Evolutionary conservation across 257 asterid species (phyloP), one percentile per base, ranked within the genome.

Genomic region (Ajuga chamaepitys): DNA sequence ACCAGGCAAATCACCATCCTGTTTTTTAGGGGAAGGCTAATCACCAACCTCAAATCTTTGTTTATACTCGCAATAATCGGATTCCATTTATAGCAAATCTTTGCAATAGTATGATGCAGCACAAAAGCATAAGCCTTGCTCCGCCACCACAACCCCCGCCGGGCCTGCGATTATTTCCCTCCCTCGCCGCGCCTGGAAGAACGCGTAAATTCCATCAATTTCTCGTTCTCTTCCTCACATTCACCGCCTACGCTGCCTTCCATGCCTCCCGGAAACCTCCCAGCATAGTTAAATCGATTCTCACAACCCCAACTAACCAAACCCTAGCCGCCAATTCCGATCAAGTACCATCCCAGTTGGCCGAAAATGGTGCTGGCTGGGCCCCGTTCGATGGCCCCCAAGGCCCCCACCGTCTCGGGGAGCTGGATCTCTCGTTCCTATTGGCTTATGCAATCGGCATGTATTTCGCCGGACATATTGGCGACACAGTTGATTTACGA

Each of bases 181-280:
- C 30, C 75, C 82, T 82, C 73, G 70, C 70, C 35, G 73, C 87
- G 20, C 82, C 96, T 0, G 79, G 70, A 4, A 89, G 77, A 62
- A 71, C 81, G 75, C 62, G 70, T 26, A 68, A 63, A 76, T 93
- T 83, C 79, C 95, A 89, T 62, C 87, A 77, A 44, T 70, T 82
- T 13, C 64, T 85, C 12, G 91, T 87, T 41, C 87, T 93, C 44
- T 11, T 74, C 71, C 81, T 93, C 74, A 89, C 98, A 32, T 93
- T 87, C 77, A 24, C 73, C 13, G 96, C 97, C 35, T 93, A 93
- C 77, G 88, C 97, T 20, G 52, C 97, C 58, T 93, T 93, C 77
- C 98, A 93, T 17, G 91, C 96, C 34, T 89, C 98, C 69, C 91
- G 98, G 9, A 93, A 93, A 68, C 98, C 98, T 59, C 98, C 97